phyloP scores from a whole-genome alignment of 371 early-diverging fungal species.

The Apophysomyces elegans region DNA sequence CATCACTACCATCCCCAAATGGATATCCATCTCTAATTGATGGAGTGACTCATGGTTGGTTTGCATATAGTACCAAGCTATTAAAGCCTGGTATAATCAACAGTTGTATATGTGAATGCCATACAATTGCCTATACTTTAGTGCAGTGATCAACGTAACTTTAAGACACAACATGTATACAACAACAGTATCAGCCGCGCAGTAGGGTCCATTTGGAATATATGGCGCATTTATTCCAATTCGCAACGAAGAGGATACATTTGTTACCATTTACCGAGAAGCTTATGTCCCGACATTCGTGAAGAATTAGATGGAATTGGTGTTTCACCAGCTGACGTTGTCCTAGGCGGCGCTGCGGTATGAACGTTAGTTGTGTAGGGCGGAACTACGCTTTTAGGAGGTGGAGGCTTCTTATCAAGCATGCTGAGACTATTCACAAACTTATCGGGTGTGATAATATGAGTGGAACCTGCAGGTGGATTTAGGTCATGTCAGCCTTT shows the following conservation, averaged over 20 bases:
- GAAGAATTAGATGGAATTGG: slow-evolving; percentile 12
- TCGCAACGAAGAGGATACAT: background rate
- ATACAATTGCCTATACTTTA: too few species aligned
- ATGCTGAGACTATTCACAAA: slow-evolving; percentile 68
- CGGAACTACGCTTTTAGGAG: slow-evolving; percentile 39
- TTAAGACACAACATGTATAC: too few species aligned
- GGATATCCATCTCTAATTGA: too few species aligned
- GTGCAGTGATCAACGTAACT: too few species aligned
- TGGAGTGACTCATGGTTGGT: too few species aligned
- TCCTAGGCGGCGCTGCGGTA: slow-evolving; percentile 6
- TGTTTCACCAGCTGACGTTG: background rate
- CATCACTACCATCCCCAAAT: too few species aligned
- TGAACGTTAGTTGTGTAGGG: slow-evolving; percentile 38
- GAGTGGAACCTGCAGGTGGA: slow-evolving; percentile 68
- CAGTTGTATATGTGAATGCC: too few species aligned
- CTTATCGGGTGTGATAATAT: slow-evolving; percentile 77
- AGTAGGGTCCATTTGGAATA: background rate
- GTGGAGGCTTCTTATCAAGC: slow-evolving; percentile 31
- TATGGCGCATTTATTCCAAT: background rate
- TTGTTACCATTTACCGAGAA: background rate
- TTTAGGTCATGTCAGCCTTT: background rate
- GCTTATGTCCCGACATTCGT: slow-evolving; percentile 9
- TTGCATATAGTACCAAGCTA: too few species aligned
- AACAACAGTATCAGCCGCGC: too few species aligned
- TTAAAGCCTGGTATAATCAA: too few species aligned